Conservation (phyloP, 2,329 filamentous ascomycete genomes). For the Pseudocercospora ulei region DNA sequence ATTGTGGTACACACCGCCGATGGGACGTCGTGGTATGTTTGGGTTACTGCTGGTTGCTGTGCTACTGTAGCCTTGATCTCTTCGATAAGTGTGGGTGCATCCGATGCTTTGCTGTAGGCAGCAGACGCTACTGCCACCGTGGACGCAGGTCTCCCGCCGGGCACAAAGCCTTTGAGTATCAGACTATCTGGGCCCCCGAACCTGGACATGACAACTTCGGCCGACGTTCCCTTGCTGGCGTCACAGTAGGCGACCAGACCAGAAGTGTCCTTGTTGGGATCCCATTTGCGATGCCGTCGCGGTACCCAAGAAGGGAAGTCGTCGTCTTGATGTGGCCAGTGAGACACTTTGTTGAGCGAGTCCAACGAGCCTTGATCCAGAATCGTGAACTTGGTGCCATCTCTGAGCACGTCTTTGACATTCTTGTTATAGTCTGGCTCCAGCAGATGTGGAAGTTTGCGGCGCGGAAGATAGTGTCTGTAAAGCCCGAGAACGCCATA, state of each 20-base stretch:
- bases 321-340: neutral
- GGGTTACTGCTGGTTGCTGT: neutral
- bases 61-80: neutral
- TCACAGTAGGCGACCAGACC: constrained; percentile 1
- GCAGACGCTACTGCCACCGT: neutral
- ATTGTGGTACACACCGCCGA: neutral
- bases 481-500: constrained; percentile 6
- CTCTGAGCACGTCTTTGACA: constrained; percentile 2
- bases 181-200: neutral
- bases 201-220: constrained; percentile 4
- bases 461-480: neutral
- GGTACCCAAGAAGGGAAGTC: constrained; percentile 5
- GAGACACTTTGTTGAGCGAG: constrained; percentile 1
- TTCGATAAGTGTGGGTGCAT: neutral
- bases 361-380: constrained; percentile 3
- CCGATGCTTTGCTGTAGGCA: neutral
- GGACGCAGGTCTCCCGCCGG: neutral
- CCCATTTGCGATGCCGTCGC: constrained; percentile 5
- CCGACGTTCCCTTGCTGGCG: constrained; percentile 1
- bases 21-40: neutral
- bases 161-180: neutral
- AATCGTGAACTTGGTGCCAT: constrained; percentile 4
- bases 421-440: constrained; percentile 3
- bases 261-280: constrained; percentile 2
- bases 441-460: neutral